Evolutionary conservation across 2,329 filamentous ascomycete genomes (phyloP), one percentile per base, ranked within the genome.

Genomic region (Fusarium fujikuroi): DNA sequence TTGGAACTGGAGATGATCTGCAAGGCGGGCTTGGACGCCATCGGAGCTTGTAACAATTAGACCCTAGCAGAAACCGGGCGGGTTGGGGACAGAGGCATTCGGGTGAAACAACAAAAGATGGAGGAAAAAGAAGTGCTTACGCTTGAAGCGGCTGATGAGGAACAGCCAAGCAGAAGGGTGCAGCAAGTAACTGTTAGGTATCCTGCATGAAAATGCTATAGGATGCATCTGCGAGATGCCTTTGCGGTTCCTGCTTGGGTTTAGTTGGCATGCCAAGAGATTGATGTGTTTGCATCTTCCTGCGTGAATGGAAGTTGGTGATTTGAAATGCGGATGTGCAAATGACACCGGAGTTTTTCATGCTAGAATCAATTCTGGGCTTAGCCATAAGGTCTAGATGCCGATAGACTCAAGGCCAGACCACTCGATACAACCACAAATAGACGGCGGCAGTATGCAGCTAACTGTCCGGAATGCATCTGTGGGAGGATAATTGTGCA

Each of bases 1-100:
- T 80, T 70, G 62, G 66, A 78, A 76, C 71, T 75, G 76, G 79
- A 80, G 72, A 79, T 77, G 79, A 81, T 81, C 79, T 77, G 70
- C 78, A 60, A 67, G 53, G 64, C 63, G 56, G 69, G 69, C 56
- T 75, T 59, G 56, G 69, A 57, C 60, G 63, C 70, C 60, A 75
- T 68, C 59, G 53, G 65, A 59, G 62, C 72, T 67, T 64, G 65
- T 59, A 69, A 56, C 62, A 65, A 77, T 68, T 76, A 67, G 74
- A 61, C 60, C 69, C 61, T 50, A 39, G 53, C 43, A 66, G 39
- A 62, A 72, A 72, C 73, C 63, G 54, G 67, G 65, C 52, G 42
- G 54, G 62, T 69, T 60, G 64, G 58, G 63, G 60, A 46, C 40
- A 40, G 30, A 65, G 46, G 62, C 57, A 62, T 53, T 54, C 36